Conservation (phyloP, 2,329 filamentous ascomycete species). For the Aspergillus fumigatus region DNA sequence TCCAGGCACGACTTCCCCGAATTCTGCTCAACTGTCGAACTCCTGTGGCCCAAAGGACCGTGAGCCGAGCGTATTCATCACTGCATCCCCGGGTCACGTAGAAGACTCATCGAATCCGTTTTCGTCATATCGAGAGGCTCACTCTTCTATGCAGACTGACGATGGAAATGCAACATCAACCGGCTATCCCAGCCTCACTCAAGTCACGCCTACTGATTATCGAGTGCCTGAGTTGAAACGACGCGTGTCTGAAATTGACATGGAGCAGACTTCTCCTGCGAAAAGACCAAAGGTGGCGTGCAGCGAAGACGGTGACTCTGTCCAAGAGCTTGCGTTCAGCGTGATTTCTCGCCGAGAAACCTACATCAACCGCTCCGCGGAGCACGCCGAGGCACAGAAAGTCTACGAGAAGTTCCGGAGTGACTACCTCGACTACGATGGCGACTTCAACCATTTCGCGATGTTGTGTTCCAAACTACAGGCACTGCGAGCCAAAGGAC, state of each 20-base stretch:
- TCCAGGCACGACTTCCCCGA: conserved; percentile 13
- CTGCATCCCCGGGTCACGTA: conserved; percentile 5
- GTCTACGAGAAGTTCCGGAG: conserved; percentile 36
- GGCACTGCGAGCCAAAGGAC: conserved; percentile 24
- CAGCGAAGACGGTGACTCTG: background rate
- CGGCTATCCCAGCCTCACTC: background rate
- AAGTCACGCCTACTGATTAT: conserved; percentile 3
- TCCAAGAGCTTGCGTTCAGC: conserved; percentile 6
- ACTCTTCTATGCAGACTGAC: conserved; percentile 10
- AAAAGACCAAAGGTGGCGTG: conserved; percentile 7
- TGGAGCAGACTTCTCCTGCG: conserved; percentile 10
- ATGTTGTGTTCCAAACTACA: conserved; percentile 36
- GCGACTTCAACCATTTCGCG: conserved; percentile 35
- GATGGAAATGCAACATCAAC: background rate
- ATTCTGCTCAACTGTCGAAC: conserved; percentile 18
- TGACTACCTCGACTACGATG: conserved; percentile 37
- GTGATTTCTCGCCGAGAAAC: conserved; percentile 19
- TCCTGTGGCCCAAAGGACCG: conserved; percentile 19
- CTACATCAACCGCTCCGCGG: conserved; percentile 17
- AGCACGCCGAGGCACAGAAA: conserved; percentile 19
- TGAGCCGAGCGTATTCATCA: conserved; percentile 10
- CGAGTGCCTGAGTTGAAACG: conserved; percentile 11
- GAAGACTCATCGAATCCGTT: conserved; percentile 16
- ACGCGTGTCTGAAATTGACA: conserved; percentile 5
- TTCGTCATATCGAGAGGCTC: conserved; percentile 15